Conservation (phyloP, 2,329 filamentous ascomycete species). For the Diaporthe batatas region DNA sequence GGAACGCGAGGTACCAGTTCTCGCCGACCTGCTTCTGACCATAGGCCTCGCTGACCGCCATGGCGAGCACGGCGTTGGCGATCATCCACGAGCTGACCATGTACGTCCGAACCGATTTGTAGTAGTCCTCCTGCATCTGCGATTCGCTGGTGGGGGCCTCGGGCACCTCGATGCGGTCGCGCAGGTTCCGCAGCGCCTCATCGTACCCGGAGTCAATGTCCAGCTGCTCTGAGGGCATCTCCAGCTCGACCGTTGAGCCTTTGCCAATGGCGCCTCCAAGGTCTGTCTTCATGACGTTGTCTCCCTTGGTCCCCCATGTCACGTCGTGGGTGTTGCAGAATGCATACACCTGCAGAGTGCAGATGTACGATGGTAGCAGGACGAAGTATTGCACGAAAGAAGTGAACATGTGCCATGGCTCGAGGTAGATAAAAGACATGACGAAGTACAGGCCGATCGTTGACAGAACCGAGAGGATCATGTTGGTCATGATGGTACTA, state of each 20-base stretch:
- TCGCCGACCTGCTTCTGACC: constrained; percentile 76
- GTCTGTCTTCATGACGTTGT: constrained; percentile 94
- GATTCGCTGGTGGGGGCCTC: constrained; percentile 72
- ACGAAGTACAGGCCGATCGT: constrained; percentile 95
- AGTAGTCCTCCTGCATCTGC: constrained; percentile 98
- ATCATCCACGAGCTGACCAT: constrained; percentile 98
- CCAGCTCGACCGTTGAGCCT: constrained; percentile 86
- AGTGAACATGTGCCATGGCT: constrained; percentile 99
- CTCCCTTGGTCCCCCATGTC: constrained; percentile 98
- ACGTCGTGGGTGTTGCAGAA: constrained; percentile 99
- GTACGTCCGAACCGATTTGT: constrained; percentile 96
- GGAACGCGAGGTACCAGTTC: constrained; percentile 93
- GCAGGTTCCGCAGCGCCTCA: constrained; percentile 94
- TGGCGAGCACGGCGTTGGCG: constrained; percentile 90
- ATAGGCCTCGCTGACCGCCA: constrained; percentile 92
- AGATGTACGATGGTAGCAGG: constrained; percentile 93
- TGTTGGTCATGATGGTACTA: constrained; percentile 93
- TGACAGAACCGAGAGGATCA: constrained; percentile 89
- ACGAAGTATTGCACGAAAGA: constrained; percentile 92
- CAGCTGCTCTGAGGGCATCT: constrained; percentile 98
- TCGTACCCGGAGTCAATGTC: constrained; percentile 99
- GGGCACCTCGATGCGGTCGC: constrained; percentile 89
- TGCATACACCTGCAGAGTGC: constrained; percentile 96
- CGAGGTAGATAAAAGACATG: constrained; percentile 96
- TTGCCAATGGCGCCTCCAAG: constrained; percentile 86